Percentiles rank a stretch among this genome's conserved stretches.
Conservation (phyloP, 495 filamentous ascomycete species). For the Margaritispora aquatica region DNA sequence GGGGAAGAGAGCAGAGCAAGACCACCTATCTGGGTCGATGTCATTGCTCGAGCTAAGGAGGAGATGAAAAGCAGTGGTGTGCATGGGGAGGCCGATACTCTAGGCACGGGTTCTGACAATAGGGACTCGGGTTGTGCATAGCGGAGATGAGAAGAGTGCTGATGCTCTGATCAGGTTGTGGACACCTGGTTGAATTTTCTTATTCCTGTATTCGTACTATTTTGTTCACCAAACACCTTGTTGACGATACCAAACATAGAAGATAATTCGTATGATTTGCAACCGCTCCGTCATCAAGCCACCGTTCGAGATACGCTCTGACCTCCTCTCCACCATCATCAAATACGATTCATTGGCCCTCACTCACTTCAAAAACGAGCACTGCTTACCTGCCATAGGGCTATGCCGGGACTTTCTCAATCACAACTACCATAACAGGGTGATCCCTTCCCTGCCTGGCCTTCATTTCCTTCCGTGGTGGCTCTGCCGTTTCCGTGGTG, state of each 20-base stretch:
- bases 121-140: background rate
- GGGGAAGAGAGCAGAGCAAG: slow-evolving; percentile 32
- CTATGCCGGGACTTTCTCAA: background rate
- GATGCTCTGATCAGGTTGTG: background rate
- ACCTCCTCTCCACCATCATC: background rate
- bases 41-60: slow-evolving; percentile 14
- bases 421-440: background rate
- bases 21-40: slow-evolving; percentile 40
- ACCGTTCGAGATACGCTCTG: background rate
- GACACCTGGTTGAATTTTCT: too few relatives aligned
- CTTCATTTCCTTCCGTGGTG: background rate
- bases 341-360: background rate
- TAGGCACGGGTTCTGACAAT: background rate
- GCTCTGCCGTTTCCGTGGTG: background rate
- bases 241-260: too few relatives aligned
- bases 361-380: background rate
- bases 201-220: too few relatives aligned
- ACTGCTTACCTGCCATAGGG: background rate
- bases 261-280: background rate
- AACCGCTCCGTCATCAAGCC: background rate
- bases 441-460: background rate
- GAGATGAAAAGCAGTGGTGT: slow-evolving; percentile 2
- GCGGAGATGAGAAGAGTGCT: background rate
- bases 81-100: background rate
- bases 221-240: too few relatives aligned